Conservation (phyloP, 192 early-diverging fungal genomes). For the Rhizoclosmatium globosum region DNA sequence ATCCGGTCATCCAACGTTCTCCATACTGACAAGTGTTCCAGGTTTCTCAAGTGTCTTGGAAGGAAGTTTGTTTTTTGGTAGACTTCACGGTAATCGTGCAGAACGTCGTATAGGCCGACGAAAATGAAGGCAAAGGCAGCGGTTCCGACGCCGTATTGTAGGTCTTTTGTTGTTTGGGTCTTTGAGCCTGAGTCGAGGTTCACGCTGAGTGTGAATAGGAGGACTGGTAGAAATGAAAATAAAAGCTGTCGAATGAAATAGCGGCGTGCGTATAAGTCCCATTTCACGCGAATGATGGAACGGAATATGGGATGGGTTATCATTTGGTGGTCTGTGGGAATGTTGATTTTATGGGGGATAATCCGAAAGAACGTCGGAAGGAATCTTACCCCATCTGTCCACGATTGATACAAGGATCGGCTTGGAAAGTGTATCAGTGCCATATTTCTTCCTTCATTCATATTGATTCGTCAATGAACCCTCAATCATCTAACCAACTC, state of each 20-base stretch:
- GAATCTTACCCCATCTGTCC: too few relatives aligned
- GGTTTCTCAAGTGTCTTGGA: slow-evolving; percentile 9
- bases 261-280: slow-evolving; percentile 23
- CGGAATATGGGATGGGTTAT: slow-evolving; percentile 16
- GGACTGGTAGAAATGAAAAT: slow-evolving; percentile 3
- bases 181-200: not conserved
- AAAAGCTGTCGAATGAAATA: slow-evolving; percentile 17
- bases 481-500: too few relatives aligned
- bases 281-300: slow-evolving; percentile 27
- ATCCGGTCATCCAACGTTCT: not conserved
- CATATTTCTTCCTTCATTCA: too few relatives aligned
- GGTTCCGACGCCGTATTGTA: not conserved
- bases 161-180: not conserved
- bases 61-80: slow-evolving; percentile 11
- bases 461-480: too few relatives aligned
- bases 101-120: not conserved
- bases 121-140: not conserved
- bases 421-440: too few relatives aligned
- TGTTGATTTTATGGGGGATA: too few relatives aligned
- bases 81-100: not conserved
- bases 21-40: not conserved
- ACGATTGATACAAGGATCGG: too few relatives aligned
- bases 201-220: slow-evolving; percentile 13
- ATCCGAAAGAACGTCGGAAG: too few relatives aligned
- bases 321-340: not conserved